These are phyloP conservation scores for Iris pallida DNA, from an alignment of 116 monocot genomes.

Conservation along the genomic window DNA sequence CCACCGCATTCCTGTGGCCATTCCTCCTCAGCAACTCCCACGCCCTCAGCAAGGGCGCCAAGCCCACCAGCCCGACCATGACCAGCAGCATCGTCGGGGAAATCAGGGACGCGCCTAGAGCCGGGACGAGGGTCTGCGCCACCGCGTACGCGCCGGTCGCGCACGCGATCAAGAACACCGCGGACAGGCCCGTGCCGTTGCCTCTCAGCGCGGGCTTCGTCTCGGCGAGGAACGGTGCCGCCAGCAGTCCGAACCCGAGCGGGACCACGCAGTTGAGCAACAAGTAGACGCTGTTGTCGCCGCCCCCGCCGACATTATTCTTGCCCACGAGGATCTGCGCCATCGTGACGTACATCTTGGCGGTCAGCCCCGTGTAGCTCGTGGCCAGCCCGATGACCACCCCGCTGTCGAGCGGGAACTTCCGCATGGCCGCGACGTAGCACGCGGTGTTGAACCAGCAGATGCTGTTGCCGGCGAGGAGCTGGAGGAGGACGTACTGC, in stretches of 20 bases:
- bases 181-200: not conserved
- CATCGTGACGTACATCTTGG: constrained; percentile 15
- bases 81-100: not conserved
- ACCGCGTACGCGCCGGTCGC: not conserved
- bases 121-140: not conserved
- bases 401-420: not conserved
- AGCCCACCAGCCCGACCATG: not conserved
- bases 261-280: constrained; percentile 18
- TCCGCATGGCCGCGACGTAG: constrained; percentile 12
- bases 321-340: constrained; percentile 1
- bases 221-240: constrained; percentile 6
- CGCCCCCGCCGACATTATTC: not conserved
- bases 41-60: not conserved
- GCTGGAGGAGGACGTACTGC: constrained; percentile 10
- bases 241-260: not conserved
- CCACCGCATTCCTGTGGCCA: not conserved
- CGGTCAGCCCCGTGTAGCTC: constrained; percentile 13
- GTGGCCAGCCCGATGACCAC: constrained; percentile 12
- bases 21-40: not conserved
- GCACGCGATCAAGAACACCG: not conserved
- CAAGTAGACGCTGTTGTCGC: constrained; percentile 15
- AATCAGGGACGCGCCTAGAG: not conserved
- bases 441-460: constrained; percentile 21
- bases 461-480: constrained; percentile 25
- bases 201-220: no score